Conservation (phyloP, 2,329 filamentous ascomycete species). For the Fonsecaea erecta region DNA sequence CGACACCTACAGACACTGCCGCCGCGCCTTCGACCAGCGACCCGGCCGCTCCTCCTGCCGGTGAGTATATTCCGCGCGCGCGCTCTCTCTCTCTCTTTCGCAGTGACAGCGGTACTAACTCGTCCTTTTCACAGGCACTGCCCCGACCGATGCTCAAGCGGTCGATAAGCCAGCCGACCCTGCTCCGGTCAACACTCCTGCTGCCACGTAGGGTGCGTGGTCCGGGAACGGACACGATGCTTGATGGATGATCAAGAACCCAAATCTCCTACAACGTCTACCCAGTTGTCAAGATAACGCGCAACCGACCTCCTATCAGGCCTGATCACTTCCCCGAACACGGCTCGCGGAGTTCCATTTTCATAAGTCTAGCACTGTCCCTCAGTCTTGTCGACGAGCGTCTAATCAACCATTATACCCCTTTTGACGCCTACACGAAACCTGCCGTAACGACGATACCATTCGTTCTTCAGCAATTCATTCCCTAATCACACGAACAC, state of each 20-base stretch:
- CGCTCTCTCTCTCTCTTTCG: too few species aligned
- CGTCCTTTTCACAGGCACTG: conserved; percentile 27
- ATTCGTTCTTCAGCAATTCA: conserved; percentile 4
- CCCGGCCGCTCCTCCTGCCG: conserved; percentile 30
- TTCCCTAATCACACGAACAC: neutral
- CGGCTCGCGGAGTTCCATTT: neutral
- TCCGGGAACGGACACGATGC: conserved; percentile 2
- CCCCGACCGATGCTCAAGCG: conserved; percentile 22
- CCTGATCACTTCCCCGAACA: neutral
- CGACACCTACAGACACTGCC: conserved; percentile 30
- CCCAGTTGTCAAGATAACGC: neutral
- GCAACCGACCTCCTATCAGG: neutral
- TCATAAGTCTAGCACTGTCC: neutral
- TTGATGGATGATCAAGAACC: conserved; percentile 2
- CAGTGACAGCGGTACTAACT: neutral
- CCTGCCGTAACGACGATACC: conserved; percentile 23
- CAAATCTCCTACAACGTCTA: neutral
- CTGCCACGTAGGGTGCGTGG: conserved; percentile 22
- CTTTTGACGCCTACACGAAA: conserved; percentile 25
- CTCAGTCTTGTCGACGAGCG: conserved; percentile 22
- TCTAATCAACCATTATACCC: conserved; percentile 32
- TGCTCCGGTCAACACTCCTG: conserved; percentile 25
- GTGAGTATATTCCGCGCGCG: conserved; percentile 26
- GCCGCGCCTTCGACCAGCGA: conserved; percentile 31
- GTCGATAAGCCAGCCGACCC: conserved; percentile 22